A percentile compares a stretch with the other conserved stretches of the same genome.
Conservation (phyloP, 805 yeast genomes). For the Candida tallmaniae region DNA sequence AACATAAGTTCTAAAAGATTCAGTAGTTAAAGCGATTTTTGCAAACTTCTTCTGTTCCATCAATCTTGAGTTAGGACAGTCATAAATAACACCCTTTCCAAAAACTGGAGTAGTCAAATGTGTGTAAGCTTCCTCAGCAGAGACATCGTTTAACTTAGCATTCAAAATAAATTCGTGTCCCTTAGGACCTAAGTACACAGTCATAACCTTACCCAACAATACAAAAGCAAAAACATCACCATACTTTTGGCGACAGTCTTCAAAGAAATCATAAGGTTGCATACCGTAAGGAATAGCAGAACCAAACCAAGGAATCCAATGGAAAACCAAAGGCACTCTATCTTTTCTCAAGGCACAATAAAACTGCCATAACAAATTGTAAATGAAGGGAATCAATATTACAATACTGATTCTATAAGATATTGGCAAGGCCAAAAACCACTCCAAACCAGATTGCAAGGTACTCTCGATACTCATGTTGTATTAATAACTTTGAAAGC, state of each 20-base stretch:
- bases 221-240: slow-evolving; percentile 94
- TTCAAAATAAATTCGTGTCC: slow-evolving; percentile 96
- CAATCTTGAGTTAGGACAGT: slow-evolving; percentile 86
- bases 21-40: slow-evolving; percentile 81
- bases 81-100: slow-evolving; percentile 96
- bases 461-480: background rate
- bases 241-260: slow-evolving; percentile 67
- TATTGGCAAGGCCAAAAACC: slow-evolving; percentile 23
- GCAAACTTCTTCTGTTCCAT: slow-evolving; percentile 99
- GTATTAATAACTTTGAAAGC: background rate
- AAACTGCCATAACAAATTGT: slow-evolving; percentile 63
- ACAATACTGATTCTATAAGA: slow-evolving; percentile 28
- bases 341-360: slow-evolving; percentile 69
- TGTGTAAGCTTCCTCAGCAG: slow-evolving; percentile 94
- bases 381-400: slow-evolving; percentile 54
- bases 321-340: slow-evolving; percentile 84
- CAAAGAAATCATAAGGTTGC: slow-evolving; percentile 90
- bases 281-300: slow-evolving; percentile 85
- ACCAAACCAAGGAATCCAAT: slow-evolving; percentile 96
- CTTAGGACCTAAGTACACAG: slow-evolving; percentile 93
- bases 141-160: slow-evolving; percentile 82
- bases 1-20: slow-evolving; percentile 78
- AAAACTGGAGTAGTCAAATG: slow-evolving; percentile 99
- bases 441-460: background rate
- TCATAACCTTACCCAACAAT: slow-evolving; percentile 85